A percentile compares a stretch with the other conserved stretches of the same genome.
phyloP scores from a whole-genome alignment of 2,329 filamentous ascomycete species.

The Sordariomycetes sp. region DNA sequence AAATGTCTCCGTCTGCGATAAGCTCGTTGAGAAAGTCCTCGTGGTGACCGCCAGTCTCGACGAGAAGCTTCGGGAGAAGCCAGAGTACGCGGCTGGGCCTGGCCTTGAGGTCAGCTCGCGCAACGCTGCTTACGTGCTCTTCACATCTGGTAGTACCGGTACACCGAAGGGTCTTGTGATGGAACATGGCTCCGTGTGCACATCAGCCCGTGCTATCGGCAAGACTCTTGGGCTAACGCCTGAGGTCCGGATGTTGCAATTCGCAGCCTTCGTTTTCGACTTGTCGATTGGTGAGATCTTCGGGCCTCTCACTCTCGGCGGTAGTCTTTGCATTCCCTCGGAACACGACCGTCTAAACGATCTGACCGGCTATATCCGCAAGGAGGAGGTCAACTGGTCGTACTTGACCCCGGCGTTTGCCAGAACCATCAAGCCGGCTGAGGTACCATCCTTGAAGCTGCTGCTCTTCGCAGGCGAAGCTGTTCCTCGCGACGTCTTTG shows the following conservation, averaged over 20 bases:
- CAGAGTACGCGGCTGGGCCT: not conserved
- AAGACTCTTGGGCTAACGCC: not conserved
- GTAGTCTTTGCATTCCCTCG: conserved; percentile 24
- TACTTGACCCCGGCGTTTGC: conserved; percentile 1
- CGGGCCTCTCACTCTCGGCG: conserved; percentile 23
- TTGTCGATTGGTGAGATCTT: conserved; percentile 19
- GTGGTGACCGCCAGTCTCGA: conserved; percentile 1
- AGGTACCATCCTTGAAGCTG: conserved; percentile 1
- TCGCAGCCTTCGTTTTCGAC: conserved; percentile 2
- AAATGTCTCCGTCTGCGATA: not conserved
- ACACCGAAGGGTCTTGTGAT: conserved; percentile 44
- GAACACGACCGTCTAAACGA: conserved; percentile 21
- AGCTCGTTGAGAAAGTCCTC: not conserved
- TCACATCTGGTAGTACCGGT: conserved; percentile 51
- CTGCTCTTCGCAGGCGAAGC: conserved; percentile 6
- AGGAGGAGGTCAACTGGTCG: not conserved
- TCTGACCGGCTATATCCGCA: not conserved
- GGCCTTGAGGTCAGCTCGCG: not conserved
- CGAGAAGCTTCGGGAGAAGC: not conserved
- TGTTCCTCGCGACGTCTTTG: conserved; percentile 4
- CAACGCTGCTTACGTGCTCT: conserved; percentile 12
- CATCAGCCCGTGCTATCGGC: not conserved
- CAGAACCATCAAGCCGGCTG: not conserved
- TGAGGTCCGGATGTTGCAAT: conserved; percentile 3
- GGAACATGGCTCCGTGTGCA: conserved; percentile 2